Evolutionary conservation across 2,329 filamentous ascomycete species (phyloP).

Genomic region (Leptographium wingfieldii): DNA sequence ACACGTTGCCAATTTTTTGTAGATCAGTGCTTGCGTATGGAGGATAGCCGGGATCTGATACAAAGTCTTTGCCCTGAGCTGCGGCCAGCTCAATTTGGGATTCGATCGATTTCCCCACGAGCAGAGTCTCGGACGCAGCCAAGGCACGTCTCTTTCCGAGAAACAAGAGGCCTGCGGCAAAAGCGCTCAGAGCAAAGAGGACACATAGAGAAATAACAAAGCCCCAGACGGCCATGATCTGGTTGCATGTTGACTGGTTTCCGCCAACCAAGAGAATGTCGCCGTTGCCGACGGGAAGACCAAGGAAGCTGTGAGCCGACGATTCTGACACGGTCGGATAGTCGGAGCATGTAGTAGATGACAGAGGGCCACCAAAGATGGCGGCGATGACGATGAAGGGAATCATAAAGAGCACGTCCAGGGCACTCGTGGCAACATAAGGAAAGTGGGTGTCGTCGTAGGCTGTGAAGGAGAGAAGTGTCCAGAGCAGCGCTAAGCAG

Average conservation of each 20-base stretch:
- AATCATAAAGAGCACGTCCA: conserved; percentile 60
- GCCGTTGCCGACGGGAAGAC: conserved; percentile 22
- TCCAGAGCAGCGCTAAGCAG: conserved; percentile 67
- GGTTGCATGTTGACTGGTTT: conserved; percentile 55
- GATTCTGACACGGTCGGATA: conserved; percentile 28
- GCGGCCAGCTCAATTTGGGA: conserved; percentile 9
- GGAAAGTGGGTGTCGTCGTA: conserved; percentile 54
- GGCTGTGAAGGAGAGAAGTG: conserved; percentile 39
- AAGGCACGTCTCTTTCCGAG: conserved; percentile 33
- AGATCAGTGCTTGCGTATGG: background rate
- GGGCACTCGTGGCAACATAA: conserved; percentile 54
- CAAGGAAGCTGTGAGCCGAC: conserved; percentile 22
- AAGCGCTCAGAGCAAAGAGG: conserved; percentile 51
- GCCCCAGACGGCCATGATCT: conserved; percentile 83
- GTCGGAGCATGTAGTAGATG: conserved; percentile 57
- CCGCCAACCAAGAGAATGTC: conserved; percentile 37
- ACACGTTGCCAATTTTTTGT: no score
- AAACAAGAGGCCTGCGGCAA: conserved; percentile 50
- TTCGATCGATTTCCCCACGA: conserved; percentile 11
- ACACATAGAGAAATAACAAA: conserved; percentile 67
- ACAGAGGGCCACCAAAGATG: conserved; percentile 67
- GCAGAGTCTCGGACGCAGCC: conserved; percentile 26
- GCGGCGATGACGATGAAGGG: conserved; percentile 68
- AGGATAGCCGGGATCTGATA: background rate
- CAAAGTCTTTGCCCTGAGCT: background rate